Conservation (phyloP, 345 rosid species). For the Lagerstroemia speciosa region DNA sequence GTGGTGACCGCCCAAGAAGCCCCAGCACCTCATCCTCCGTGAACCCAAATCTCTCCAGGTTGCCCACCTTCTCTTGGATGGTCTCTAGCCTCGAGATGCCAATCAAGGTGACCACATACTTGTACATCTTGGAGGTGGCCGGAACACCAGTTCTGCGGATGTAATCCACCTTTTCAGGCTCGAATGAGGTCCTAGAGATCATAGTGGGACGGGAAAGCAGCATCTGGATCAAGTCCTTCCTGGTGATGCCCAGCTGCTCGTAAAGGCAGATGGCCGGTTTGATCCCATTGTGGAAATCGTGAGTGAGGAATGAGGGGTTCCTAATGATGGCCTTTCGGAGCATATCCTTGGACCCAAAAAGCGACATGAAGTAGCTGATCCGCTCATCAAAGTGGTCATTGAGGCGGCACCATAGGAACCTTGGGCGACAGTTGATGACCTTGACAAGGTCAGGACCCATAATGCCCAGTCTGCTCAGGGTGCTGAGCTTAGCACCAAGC, state of each 20-base stretch:
- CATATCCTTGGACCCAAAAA: constrained; percentile 50
- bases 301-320: constrained; percentile 69
- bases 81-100: constrained; percentile 69
- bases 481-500: constrained; percentile 46
- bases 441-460: constrained; percentile 60
- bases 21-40: constrained; percentile 58
- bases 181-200: constrained; percentile 58
- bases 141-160: constrained; percentile 47
- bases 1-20: constrained; percentile 48
- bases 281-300: constrained; percentile 46
- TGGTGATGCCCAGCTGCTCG: constrained; percentile 43
- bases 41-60: constrained; percentile 66
- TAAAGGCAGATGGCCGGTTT: constrained; percentile 50
- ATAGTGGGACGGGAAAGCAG: constrained; percentile 60
- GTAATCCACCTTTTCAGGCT: constrained; percentile 51
- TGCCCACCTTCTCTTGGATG: constrained; percentile 51
- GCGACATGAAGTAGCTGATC: constrained; percentile 33
- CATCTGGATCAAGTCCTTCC: constrained; percentile 44
- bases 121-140: constrained; percentile 56
- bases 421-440: constrained; percentile 67
- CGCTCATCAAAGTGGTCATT: constrained; percentile 56
- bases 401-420: constrained; percentile 53
- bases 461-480: constrained; percentile 52
- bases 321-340: constrained; percentile 55
- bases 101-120: constrained; percentile 47